Base-by-base conservation (phyloP, 2,329 filamentous ascomycete species). In the Gliomastix tumulicola region DNA sequence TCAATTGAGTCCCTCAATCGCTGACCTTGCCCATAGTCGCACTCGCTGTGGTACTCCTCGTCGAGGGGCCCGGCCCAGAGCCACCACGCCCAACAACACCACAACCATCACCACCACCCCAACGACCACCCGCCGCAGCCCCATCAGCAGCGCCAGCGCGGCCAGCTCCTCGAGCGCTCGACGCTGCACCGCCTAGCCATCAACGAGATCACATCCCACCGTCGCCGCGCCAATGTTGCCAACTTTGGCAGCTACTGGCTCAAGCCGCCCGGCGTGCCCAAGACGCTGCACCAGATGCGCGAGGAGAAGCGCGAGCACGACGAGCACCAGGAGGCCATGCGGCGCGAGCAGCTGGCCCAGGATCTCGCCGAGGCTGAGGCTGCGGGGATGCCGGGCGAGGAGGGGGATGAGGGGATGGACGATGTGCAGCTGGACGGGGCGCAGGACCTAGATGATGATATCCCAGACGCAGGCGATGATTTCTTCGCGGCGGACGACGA, bases 211-310 rank as follows among this genome's bases (percentile, higher is more conserved):
- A 74, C 79, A 40, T 73, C 94, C 45, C 76, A 82, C 37, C 74
- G 82, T 8, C 86, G 90, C 32, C 88, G 89, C 51, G 65, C 77
- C 33, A 88, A 90, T 46, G 83, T 97, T 21, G 77, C 84, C 33
- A 85, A 88, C 51, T 96, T 94, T 54, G 92, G 92, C 41, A 84
- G 82, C 46, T 76, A 76, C 31, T 98, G 92, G 92, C 81, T 98
- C 38, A 85, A 84, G 40, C 92, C 92, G 0, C 88, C 88, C 0
- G 92, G 90, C 7, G 74, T 95, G 38, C 59, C 79, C 39, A 98
- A 97, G 69, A 95, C 90, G 2, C 77, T 95, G 41, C 82, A 94
- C 54, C 88, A 94, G 44, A 77, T 88, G 63, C 82, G 84, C 30
- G 92, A 98, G 61, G 92, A 98, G 65, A 79, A 82, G 46, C 76